Conservation (phyloP, 1,284 basidiomycete species). For the Pseudozyma hubeiensis region DNA sequence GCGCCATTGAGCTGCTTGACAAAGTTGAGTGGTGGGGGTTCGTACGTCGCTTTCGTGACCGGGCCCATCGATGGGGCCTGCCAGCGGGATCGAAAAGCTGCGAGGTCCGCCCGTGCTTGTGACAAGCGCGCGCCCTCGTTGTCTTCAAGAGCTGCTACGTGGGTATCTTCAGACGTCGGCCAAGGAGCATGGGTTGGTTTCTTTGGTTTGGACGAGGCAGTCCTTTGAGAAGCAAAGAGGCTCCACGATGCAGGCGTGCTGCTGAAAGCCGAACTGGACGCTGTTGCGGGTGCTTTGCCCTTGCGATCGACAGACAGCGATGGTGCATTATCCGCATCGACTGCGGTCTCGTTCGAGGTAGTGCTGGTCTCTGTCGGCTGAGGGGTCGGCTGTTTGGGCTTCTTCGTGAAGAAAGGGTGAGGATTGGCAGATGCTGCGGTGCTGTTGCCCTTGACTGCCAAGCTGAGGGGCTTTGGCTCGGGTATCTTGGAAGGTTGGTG, state of each 20-base stretch:
- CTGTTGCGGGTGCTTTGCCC: slow-evolving; percentile 6
- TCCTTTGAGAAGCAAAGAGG: slow-evolving; percentile 30
- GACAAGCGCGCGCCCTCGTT: slow-evolving; percentile 12
- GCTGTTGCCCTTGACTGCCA: slow-evolving; percentile 34
- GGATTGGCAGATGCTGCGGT: slow-evolving; percentile 14
- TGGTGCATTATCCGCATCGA: background rate
- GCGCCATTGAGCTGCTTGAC: slow-evolving; percentile 15
- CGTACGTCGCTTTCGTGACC: background rate
- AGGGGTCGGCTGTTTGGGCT: slow-evolving; percentile 13
- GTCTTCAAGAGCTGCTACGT: slow-evolving; percentile 11
- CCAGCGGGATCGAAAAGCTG: slow-evolving; percentile 23
- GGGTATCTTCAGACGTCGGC: slow-evolving; percentile 21
- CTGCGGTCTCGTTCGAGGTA: background rate
- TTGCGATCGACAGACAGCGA: background rate
- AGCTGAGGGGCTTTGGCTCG: slow-evolving; percentile 29
- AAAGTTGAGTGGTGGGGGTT: slow-evolving; percentile 16
- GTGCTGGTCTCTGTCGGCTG: slow-evolving; percentile 4
- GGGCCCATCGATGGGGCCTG: background rate
- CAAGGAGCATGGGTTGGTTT: slow-evolving; percentile 29
- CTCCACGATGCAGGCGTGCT: slow-evolving; percentile 28
- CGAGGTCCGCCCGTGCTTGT: slow-evolving; percentile 4
- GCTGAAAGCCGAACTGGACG: slow-evolving; percentile 6
- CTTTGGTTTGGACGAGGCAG: slow-evolving; percentile 15
- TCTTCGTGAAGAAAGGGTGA: slow-evolving; percentile 43
- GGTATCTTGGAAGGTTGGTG: slow-evolving; percentile 4